Evolutionary conservation across 1,284 basidiomycete genomes (phyloP), one percentile per base, ranked within the genome.

Genomic region (Heterobasidion irregulare): DNA sequence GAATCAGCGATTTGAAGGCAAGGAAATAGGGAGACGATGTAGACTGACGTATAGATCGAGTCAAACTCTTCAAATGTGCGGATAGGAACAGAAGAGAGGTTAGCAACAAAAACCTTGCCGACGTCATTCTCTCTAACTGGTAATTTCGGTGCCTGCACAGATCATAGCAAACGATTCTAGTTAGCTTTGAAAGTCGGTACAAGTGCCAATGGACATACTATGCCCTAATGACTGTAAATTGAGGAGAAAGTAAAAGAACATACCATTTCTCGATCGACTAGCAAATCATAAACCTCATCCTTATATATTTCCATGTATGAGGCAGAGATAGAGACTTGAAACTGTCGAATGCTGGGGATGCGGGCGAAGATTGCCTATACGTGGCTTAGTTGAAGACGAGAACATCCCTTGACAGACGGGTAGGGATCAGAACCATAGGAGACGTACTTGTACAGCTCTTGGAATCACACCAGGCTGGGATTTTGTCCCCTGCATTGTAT

Each of bases 291-390:
- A 1, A 88, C 84, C 57, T 92, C 88, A 62, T 93, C 90, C 63
- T 89, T 89, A 70, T 92, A 90, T 47, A 92, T 89, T 65, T 92
- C 91, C 78, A 92, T 88, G 61, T 91, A 92, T 0, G 87, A 89
- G 15, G 88, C 73, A 6, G 75, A 62, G 4, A 91, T 67, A 2
- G 72, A 71, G 6, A 77, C 71, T 45, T 76, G 65, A 44, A 71
- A 68, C 51, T 52, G 52, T 45, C 41, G 16, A 32, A 50, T 46
- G 8, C 58, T 50, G 13, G 46, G 43, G 18, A 58, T 58, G 8
- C 61, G 57, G 12, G 63, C 56, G 41, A 68, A 66, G 15, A 70
- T 56, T 13, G 66, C 66, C 68, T 69, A 32, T 44, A 9, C 34
- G n/a, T 6, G 56, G 35, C n/a, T 41, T 10, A 41, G 43, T 16